Conservation (phyloP, 2,329 filamentous ascomycete genomes). For the Arthroderma sp. region DNA sequence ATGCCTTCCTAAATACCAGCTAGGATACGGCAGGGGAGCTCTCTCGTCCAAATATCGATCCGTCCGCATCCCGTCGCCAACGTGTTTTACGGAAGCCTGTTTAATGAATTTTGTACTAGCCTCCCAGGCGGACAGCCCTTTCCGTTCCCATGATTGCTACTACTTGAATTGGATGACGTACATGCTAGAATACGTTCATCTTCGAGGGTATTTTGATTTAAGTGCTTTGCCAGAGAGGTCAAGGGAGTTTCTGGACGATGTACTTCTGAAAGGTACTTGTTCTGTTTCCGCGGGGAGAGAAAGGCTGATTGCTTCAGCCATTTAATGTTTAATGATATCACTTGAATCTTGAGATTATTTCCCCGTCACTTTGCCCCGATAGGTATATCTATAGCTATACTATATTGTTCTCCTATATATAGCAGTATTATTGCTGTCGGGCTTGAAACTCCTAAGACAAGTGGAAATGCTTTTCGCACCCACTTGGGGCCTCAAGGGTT, state of each 20-base stretch:
- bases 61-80: constrained; percentile 9
- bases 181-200: constrained; percentile 11
- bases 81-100: constrained; percentile 11
- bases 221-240: background rate
- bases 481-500: too few species aligned
- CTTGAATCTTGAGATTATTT: too few species aligned
- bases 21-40: constrained; percentile 5
- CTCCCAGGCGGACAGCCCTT: constrained; percentile 3
- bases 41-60: constrained; percentile 6
- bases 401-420: too few species aligned
- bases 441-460: too few species aligned
- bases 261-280: background rate
- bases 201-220: constrained; percentile 4
- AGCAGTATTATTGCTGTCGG: too few species aligned
- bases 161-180: constrained; percentile 11
- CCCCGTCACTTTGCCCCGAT: too few species aligned
- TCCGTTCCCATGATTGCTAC: background rate
- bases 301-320: background rate
- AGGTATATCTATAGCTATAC: too few species aligned
- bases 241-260: background rate
- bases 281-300: background rate
- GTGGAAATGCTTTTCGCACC: too few species aligned
- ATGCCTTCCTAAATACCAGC: constrained; percentile 2
- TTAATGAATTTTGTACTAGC: constrained; percentile 8
- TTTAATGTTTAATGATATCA: too few species aligned